Percentiles rank a stretch among this genome's conserved stretches.
Conservation (phyloP, 331 rosid species). For the Malus hybrid region DNA sequence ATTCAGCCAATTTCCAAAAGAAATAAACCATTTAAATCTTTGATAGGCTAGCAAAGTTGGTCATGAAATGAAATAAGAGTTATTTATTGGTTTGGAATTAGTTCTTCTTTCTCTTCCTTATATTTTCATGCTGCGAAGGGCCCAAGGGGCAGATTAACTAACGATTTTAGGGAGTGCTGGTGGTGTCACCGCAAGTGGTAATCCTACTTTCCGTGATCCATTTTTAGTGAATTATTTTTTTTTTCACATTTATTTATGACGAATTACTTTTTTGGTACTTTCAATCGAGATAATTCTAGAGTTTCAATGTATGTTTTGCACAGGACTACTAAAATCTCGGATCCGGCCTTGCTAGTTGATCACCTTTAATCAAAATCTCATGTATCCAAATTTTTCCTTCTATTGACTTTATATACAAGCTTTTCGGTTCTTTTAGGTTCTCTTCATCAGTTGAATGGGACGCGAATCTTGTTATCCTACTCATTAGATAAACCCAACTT, state of each 20-base stretch:
- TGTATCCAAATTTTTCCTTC: background rate
- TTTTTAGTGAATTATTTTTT: too few species aligned
- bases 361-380: background rate
- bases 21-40: background rate
- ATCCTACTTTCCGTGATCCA: too few species aligned
- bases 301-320: too few species aligned
- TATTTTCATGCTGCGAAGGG: background rate
- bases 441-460: background rate
- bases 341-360: too few species aligned
- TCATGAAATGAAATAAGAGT: background rate
- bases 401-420: background rate
- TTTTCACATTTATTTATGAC: too few species aligned
- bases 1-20: background rate
- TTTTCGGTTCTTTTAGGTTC: background rate
- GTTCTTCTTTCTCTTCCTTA: background rate
- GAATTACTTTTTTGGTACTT: too few species aligned
- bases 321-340: too few species aligned
- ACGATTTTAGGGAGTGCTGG: too few species aligned
- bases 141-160: background rate
- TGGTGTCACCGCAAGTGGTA: too few species aligned
- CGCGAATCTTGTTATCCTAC: constrained; percentile 4
- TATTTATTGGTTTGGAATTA: background rate
- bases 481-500: constrained; percentile 8
- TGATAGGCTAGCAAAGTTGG: background rate
- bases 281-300: too few species aligned